Evolutionary conservation across 2,329 filamentous ascomycete genomes (phyloP).

Genomic region (Trichoderma sp.): DNA sequence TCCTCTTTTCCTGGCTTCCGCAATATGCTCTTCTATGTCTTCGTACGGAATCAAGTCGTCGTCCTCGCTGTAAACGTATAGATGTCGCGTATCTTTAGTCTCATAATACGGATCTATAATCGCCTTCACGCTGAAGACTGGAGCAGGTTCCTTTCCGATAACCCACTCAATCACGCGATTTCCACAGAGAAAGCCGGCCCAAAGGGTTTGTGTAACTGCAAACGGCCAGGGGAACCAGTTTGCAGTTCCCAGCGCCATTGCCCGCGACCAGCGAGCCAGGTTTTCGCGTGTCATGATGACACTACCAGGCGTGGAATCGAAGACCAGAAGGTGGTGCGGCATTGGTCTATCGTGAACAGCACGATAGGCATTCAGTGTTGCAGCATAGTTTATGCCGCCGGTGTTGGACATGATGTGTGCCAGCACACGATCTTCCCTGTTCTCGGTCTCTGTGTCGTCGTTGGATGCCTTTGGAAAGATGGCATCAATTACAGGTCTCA

Average conservation of each 20-base stretch:
- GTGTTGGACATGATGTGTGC: conserved; percentile 63
- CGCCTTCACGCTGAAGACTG: conserved; percentile 44
- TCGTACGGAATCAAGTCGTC: conserved; percentile 60
- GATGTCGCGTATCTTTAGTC: conserved; percentile 45
- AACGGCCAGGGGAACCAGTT: conserved; percentile 55
- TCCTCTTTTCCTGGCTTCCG: conserved; percentile 51
- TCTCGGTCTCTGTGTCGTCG: conserved; percentile 32
- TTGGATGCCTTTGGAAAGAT: conserved; percentile 37
- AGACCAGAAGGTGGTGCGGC: conserved; percentile 53
- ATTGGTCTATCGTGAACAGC: conserved; percentile 45
- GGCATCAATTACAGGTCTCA: conserved; percentile 51
- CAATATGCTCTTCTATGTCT: conserved; percentile 60
- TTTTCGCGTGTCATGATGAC: conserved; percentile 48
- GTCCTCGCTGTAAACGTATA: conserved; percentile 63
- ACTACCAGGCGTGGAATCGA: conserved; percentile 59
- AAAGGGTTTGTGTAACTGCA: conserved; percentile 51
- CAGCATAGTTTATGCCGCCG: conserved; percentile 57
- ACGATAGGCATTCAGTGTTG: conserved; percentile 53
- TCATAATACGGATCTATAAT: conserved; percentile 46
- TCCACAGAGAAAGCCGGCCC: conserved; percentile 47
- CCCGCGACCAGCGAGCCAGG: conserved; percentile 55
- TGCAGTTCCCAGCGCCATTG: conserved; percentile 56
- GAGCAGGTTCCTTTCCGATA: conserved; percentile 47
- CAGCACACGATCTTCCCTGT: conserved; percentile 43
- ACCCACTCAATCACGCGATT: conserved; percentile 43